Conservation (phyloP, 495 filamentous ascomycete genomes). For the Hamigera avellanea region DNA sequence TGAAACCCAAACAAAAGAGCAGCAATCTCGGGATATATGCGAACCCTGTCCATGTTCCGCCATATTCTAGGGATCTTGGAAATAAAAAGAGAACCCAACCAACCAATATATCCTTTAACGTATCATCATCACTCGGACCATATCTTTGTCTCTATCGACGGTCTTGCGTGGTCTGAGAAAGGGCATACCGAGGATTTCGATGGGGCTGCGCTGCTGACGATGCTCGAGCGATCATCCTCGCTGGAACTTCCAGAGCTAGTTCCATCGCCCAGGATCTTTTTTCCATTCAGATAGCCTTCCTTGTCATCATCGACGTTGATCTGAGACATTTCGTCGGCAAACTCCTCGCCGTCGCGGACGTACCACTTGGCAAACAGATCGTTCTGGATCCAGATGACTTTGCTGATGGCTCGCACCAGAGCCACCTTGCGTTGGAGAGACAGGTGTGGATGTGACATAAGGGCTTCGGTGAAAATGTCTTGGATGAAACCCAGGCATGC, state of each 20-base stretch:
- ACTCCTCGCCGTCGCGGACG: slow-evolving; percentile 61
- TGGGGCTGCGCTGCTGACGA: slow-evolving; percentile 13
- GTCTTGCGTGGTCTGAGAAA: slow-evolving; percentile 21
- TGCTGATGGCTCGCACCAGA: slow-evolving; percentile 50
- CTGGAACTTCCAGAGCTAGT: slow-evolving; percentile 13
- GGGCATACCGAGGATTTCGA: slow-evolving; percentile 21
- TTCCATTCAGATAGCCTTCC: slow-evolving; percentile 48
- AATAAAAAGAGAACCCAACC: neutral
- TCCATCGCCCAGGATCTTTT: slow-evolving; percentile 32
- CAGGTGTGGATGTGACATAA: slow-evolving; percentile 57
- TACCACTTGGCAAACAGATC: slow-evolving; percentile 72
- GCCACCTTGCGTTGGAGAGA: slow-evolving; percentile 52
- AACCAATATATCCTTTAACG: neutral
- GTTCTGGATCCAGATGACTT: slow-evolving; percentile 65
- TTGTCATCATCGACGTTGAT: slow-evolving; percentile 36
- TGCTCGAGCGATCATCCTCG: slow-evolving; percentile 25
- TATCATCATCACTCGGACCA: slow-evolving; percentile 17
- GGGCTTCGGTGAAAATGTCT: slow-evolving; percentile 61
- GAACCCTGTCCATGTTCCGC: no score
- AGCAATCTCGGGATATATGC: no score
- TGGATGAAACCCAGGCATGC: slow-evolving; percentile 57
- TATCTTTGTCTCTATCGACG: slow-evolving; percentile 24
- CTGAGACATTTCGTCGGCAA: slow-evolving; percentile 45
- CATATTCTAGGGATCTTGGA: no score
- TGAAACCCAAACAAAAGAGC: no score